phyloP scores from a whole-genome alignment of 257 asterid species.

The Nicotiana tabacum region DNA sequence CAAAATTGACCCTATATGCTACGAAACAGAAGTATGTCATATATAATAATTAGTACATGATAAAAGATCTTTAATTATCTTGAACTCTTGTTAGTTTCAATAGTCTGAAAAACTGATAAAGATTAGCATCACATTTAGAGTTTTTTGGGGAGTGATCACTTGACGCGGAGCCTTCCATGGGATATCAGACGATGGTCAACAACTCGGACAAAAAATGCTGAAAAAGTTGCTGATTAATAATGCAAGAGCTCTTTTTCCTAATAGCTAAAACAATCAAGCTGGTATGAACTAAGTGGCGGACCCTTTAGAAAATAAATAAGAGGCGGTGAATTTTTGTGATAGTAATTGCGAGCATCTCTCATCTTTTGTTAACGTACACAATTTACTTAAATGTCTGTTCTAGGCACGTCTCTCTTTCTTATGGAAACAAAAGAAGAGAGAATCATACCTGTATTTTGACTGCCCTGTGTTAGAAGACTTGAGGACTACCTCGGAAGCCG shows the following conservation, averaged over 20 bases:
- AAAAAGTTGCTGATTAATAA: not conserved
- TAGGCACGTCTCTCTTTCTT: not conserved
- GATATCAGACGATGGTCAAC: not conserved
- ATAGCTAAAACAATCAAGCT: no score
- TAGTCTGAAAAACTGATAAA: not conserved
- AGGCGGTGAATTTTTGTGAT: not conserved
- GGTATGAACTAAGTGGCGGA: not conserved
- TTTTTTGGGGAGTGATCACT: not conserved
- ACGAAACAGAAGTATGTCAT: not conserved
- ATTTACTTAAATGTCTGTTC: not conserved
- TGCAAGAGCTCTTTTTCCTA: not conserved
- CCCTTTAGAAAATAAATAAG: not conserved
- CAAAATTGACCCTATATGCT: not conserved
- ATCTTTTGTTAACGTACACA: not conserved
- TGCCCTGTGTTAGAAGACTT: not conserved
- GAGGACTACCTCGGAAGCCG: not conserved
- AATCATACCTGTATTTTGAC: not conserved
- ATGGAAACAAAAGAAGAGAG: not conserved
- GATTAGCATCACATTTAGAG: not conserved
- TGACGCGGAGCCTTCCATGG: not conserved
- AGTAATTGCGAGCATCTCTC: not conserved
- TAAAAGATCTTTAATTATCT: no score
- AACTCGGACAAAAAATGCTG: not conserved
- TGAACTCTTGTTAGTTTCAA: not conserved
- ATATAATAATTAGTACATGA: not conserved